These are phyloP conservation scores for Melampsora americana DNA, from an alignment of 1,284 basidiomycete genomes.

Conservation along the genomic window DNA sequence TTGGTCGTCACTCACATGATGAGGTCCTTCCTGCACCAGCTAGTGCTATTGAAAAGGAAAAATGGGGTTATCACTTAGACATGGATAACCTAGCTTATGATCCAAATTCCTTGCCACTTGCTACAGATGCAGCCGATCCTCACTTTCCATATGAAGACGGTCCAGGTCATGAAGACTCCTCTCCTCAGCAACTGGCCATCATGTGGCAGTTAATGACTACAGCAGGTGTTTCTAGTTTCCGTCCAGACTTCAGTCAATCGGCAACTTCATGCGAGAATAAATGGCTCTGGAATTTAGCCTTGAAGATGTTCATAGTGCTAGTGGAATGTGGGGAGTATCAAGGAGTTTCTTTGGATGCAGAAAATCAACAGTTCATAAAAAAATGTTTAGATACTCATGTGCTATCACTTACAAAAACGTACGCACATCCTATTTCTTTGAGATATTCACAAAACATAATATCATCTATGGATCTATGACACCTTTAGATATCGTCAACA, in stretches of 20 bases:
- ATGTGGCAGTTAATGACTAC: slow-evolving; percentile 26
- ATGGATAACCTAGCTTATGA: too few species aligned
- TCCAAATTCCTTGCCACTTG: too few species aligned
- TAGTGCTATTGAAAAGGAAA: too few species aligned
- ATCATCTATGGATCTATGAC: too few species aligned
- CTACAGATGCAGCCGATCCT: slow-evolving; percentile 1
- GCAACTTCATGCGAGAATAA: slow-evolving; percentile 1
- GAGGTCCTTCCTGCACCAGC: too few species aligned
- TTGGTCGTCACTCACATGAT: too few species aligned
- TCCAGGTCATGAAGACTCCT: slow-evolving; percentile 21
- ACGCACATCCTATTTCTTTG: too few species aligned
- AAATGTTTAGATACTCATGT: too few species aligned
- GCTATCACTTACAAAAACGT: too few species aligned
- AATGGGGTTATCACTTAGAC: too few species aligned
- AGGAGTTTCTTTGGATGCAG: slow-evolving; percentile 11
- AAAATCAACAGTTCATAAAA: slow-evolving; percentile 3
- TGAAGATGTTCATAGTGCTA: slow-evolving; percentile 22
- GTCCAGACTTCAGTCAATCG: slow-evolving; percentile 18
- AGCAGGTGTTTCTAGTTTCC: slow-evolving; percentile 19
- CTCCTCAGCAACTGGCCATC: slow-evolving; percentile 15
- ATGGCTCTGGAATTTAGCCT: slow-evolving; percentile 34
- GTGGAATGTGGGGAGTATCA: slow-evolving; percentile 18
- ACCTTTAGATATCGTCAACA: too few species aligned
- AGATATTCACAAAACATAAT: too few species aligned
- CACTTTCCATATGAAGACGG: slow-evolving; percentile 23